phyloP scores from a whole-genome alignment of 306 rosid genomes.

The Alnus rubra region DNA sequence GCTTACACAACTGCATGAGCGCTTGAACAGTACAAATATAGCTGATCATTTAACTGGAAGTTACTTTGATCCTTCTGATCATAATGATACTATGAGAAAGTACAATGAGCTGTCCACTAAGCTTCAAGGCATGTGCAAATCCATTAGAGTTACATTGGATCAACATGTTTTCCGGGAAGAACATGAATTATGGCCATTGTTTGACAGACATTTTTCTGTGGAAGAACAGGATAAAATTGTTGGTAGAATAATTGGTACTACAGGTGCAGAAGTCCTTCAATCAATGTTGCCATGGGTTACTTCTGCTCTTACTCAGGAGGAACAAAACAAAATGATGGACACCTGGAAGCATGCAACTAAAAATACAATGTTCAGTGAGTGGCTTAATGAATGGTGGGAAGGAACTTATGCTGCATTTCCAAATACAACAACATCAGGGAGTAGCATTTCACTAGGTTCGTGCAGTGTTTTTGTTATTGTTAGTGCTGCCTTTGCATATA shows the following conservation, averaged over 20 bases:
- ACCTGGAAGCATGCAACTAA: slow-evolving; percentile 79
- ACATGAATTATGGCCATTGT: slow-evolving; percentile 76
- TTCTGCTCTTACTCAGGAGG: slow-evolving; percentile 73
- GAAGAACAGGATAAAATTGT: slow-evolving; percentile 76
- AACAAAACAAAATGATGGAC: slow-evolving; percentile 75
- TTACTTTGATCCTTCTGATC: slow-evolving; percentile 21
- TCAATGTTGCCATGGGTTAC: slow-evolving; percentile 86
- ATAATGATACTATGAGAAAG: slow-evolving; percentile 28
- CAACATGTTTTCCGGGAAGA: slow-evolving; percentile 77
- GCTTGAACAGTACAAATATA: slow-evolving; percentile 8
- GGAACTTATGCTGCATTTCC: slow-evolving; percentile 51
- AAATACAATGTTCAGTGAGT: slow-evolving; percentile 75
- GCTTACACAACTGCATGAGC: slow-evolving; percentile 34
- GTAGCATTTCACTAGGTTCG: slow-evolving; percentile 36
- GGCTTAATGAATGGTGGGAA: slow-evolving; percentile 80
- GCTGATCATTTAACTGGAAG: slow-evolving; percentile 31
- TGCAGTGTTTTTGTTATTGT: slow-evolving; percentile 15
- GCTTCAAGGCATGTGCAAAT: slow-evolving; percentile 81
- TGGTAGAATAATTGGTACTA: slow-evolving; percentile 74
- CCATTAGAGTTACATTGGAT: slow-evolving; percentile 63
- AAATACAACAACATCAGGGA: slow-evolving; percentile 31
- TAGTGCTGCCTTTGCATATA: not conserved
- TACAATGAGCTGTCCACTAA: slow-evolving; percentile 43
- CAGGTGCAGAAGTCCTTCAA: slow-evolving; percentile 85
- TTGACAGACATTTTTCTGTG: slow-evolving; percentile 66